Evolutionary conservation across 352 stramenopile genomes (phyloP).

Genomic region (Halophytophthora batemanensis): DNA sequence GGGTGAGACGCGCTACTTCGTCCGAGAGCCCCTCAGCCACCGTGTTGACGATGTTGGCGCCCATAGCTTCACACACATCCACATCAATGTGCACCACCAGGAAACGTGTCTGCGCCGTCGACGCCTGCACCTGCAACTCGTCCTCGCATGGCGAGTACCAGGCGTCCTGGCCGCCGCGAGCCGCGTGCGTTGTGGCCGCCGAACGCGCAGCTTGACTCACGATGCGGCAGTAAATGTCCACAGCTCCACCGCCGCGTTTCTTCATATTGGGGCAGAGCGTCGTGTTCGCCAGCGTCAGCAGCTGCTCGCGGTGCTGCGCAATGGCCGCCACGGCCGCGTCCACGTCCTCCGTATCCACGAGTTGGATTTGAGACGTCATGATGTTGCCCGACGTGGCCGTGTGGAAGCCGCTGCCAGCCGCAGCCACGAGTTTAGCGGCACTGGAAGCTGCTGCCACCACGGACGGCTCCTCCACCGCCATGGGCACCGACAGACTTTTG

Average conservation of each 20-base stretch:
- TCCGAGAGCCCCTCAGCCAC: conserved; percentile 77
- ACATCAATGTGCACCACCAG: conserved; percentile 86
- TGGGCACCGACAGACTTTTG: conserved; percentile 71
- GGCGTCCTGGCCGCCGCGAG: conserved; percentile 8
- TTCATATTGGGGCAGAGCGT: conserved; percentile 85
- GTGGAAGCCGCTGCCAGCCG: conserved; percentile 65
- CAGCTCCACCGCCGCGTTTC: conserved; percentile 71
- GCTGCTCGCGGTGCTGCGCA: conserved; percentile 40
- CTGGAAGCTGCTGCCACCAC: conserved; percentile 83
- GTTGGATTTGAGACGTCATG: conserved; percentile 87
- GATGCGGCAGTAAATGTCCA: conserved; percentile 81
- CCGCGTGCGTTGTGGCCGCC: conserved; percentile 11
- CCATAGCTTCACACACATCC: conserved; percentile 88
- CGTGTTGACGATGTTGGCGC: conserved; percentile 88
- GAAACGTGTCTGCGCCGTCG: conserved; percentile 36
- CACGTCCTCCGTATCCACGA: conserved; percentile 73
- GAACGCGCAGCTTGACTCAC: conserved; percentile 46
- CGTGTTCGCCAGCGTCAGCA: conserved; percentile 73
- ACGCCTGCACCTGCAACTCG: conserved; percentile 50
- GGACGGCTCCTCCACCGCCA: conserved; percentile 85
- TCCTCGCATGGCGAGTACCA: conserved; percentile 67
- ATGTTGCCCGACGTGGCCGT: conserved; percentile 78
- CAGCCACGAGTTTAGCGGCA: conserved; percentile 76
- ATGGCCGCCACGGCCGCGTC: conserved; percentile 49
- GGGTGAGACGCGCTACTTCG: conserved; percentile 66